These are phyloP conservation scores for Eimeria tenella DNA, from an alignment of 169 alveolate genomes.

Conservation along the genomic window DNA sequence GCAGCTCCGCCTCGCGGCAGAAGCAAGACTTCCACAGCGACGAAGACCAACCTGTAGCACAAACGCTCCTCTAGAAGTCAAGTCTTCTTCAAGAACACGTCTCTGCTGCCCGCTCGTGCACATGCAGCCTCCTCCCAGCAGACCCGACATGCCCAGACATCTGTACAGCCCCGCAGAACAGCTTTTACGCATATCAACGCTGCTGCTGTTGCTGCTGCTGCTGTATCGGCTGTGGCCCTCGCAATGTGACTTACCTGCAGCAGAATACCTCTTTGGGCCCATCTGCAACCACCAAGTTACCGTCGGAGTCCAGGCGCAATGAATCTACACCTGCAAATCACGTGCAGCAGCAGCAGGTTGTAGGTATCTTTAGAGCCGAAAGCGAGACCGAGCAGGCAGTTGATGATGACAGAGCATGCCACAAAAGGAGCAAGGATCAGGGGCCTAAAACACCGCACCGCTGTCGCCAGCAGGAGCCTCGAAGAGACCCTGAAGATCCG, in stretches of 20 bases:
- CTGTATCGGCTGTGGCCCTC: not conserved
- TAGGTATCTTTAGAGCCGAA: not conserved
- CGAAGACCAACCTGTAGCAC: conserved; percentile 9
- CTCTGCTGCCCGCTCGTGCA: conserved; percentile 40
- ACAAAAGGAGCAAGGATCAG: not conserved
- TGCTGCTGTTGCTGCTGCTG: conserved; percentile 17
- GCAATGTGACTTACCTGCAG: conserved; percentile 20
- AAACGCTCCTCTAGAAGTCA: conserved; percentile 36
- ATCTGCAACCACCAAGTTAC: conserved; percentile 54
- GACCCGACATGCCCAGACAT: conserved; percentile 52
- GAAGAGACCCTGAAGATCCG: conserved; percentile 58
- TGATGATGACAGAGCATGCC: not conserved
- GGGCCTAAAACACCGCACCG: not conserved
- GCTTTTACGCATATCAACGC: not conserved
- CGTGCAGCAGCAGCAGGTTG: conserved; percentile 6
- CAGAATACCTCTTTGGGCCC: conserved; percentile 65
- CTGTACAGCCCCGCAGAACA: not conserved
- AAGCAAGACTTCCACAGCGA: not conserved
- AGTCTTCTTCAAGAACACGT: conserved; percentile 46
- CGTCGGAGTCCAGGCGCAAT: conserved; percentile 36
- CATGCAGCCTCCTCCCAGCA: conserved; percentile 34
- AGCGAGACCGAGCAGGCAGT: not conserved
- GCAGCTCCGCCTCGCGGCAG: not conserved
- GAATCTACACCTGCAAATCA: conserved; percentile 1
- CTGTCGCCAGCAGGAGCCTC: conserved; percentile 44